Evolutionary conservation across 169 alveolate genomes (phyloP).

Genomic region (Eimeria praecox): DNA sequence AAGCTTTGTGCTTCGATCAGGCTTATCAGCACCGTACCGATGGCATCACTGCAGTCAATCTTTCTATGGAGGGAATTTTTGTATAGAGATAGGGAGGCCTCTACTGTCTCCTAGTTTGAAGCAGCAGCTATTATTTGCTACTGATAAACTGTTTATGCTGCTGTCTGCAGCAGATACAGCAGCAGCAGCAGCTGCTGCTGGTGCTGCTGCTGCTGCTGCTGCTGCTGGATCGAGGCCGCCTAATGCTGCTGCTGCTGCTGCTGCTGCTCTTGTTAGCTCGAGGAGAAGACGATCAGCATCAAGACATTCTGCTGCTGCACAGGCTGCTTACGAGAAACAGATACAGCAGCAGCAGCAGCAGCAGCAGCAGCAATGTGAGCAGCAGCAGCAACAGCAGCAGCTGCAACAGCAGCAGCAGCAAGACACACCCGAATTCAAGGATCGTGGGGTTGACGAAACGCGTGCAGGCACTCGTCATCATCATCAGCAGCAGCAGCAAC

Average conservation of each 20-base stretch:
- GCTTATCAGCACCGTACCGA: neutral
- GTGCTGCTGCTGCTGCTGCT: slow-evolving; percentile 27
- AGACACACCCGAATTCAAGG: neutral
- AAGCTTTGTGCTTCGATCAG: slow-evolving; percentile 55
- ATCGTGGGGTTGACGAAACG: neutral
- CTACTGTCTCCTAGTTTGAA: slow-evolving; percentile 2
- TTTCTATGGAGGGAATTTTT: neutral
- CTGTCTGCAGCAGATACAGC: slow-evolving; percentile 4
- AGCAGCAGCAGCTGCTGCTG: slow-evolving; percentile 19
- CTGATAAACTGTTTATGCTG: slow-evolving; percentile 11
- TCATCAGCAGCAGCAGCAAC: slow-evolving; percentile 18
- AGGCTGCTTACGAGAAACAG: neutral
- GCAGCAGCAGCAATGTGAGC: neutral
- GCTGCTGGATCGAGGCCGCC: slow-evolving; percentile 1
- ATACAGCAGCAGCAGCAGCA: neutral
- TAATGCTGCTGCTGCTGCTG: neutral
- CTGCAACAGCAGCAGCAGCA: slow-evolving; percentile 5
- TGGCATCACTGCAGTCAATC: slow-evolving; percentile 39
- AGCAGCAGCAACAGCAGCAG: slow-evolving; percentile 32
- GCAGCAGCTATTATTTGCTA: slow-evolving; percentile 54
- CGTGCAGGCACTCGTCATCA: too few relatives aligned
- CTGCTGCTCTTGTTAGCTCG: neutral
- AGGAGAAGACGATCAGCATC: neutral
- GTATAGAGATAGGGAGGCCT: neutral
- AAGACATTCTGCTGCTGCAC: neutral